Evolutionary conservation across 352 stramenopile species (phyloP).

Genomic region (Pythium biforme): DNA sequence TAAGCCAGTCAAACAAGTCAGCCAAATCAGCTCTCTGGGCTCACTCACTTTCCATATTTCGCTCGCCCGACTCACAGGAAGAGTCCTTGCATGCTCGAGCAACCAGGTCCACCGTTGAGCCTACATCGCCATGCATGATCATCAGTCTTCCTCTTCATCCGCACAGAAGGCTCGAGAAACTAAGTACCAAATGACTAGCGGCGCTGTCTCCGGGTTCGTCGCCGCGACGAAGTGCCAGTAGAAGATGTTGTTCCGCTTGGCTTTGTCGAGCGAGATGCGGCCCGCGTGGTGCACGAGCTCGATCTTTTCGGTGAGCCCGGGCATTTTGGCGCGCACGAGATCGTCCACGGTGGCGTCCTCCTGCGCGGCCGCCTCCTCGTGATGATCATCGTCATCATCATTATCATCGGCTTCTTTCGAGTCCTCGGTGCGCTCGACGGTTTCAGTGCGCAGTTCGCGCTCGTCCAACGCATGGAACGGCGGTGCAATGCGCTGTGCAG

Average conservation of each 20-base stretch:
- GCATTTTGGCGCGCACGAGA: constrained; percentile 41
- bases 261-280: constrained; percentile 46
- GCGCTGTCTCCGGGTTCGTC: constrained; percentile 41
- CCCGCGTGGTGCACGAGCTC: constrained; percentile 73
- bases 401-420: constrained; percentile 2
- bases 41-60: not conserved
- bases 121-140: constrained; percentile 16
- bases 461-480: not conserved
- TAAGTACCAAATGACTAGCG: constrained; percentile 67
- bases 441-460: not conserved
- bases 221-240: constrained; percentile 79
- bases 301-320: constrained; percentile 44
- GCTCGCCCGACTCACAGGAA: constrained; percentile 46
- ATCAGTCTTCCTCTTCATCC: not conserved
- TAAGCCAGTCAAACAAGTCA: not conserved
- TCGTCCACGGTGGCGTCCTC: constrained; percentile 27
- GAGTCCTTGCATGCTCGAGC: constrained; percentile 75
- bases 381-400: not conserved
- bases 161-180: too few species aligned
- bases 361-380: not conserved
- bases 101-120: constrained; percentile 82
- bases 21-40: not conserved
- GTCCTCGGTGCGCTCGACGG: not conserved
- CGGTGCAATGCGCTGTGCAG: constrained; percentile 11
- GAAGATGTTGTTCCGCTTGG: constrained; percentile 61